phyloP scores from a whole-genome alignment of 495 filamentous ascomycete species.

The Neurospora pannonica region DNA sequence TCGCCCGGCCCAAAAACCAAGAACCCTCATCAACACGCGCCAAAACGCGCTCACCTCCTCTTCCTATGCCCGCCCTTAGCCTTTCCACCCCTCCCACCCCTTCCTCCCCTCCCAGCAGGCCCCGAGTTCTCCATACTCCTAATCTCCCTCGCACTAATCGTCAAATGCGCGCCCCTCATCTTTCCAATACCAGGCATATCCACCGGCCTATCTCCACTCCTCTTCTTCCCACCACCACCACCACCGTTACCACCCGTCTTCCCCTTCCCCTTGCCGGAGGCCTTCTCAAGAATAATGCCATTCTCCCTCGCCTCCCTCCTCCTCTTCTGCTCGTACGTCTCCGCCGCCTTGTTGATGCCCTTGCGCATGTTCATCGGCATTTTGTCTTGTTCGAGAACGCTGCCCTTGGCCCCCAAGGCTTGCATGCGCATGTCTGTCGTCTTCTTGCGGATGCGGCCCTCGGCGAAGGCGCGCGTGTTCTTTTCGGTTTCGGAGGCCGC shows the following conservation, averaged over 20 bases:
- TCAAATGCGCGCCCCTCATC: constrained; percentile 70
- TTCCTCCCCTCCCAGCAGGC: constrained; percentile 16
- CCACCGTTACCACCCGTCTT: constrained; percentile 33
- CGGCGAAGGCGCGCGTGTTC: constrained; percentile 22
- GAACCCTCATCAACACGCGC: background rate
- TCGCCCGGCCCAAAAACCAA: background rate
- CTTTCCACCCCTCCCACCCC: constrained; percentile 21
- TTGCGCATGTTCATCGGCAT: constrained; percentile 77
- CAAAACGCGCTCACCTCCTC: constrained; percentile 11
- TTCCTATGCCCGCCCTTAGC: constrained; percentile 1
- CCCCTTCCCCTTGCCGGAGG: constrained; percentile 19
- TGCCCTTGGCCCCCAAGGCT: constrained; percentile 66
- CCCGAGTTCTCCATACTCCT: constrained; percentile 45
- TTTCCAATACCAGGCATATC: constrained; percentile 69
- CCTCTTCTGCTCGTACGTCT: constrained; percentile 56
- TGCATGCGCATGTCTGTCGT: constrained; percentile 75
- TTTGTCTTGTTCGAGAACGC: constrained; percentile 62
- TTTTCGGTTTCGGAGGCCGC: constrained; percentile 9
- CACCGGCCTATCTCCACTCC: constrained; percentile 55
- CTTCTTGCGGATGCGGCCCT: constrained; percentile 47
- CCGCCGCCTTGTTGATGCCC: constrained; percentile 62
- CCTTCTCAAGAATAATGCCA: constrained; percentile 79
- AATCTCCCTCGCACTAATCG: constrained; percentile 69
- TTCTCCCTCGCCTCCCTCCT: constrained; percentile 77
- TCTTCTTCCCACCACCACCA: constrained; percentile 18